Base-by-base conservation (phyloP, 73 alveolate genomes). In the Uronychia setigera region DNA sequence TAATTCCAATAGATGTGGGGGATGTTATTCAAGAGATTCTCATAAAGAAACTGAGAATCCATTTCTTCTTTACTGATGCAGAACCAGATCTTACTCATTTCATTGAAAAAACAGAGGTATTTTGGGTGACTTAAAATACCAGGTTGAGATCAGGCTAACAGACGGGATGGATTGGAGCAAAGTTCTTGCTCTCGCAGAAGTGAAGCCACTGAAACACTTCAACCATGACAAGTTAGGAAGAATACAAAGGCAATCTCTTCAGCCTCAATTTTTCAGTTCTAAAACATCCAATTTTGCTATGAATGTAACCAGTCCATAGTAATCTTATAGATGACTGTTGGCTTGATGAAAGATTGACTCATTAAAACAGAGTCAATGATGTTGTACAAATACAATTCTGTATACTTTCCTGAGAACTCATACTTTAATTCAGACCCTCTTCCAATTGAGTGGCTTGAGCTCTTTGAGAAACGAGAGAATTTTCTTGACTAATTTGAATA, bases 101-200 rank as follows among this genome's bases (percentile, higher is more conserved):
- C 74, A 80, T 92, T 11, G 84, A 86, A 30, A 90, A 92, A 34
- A 92, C 97, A 13, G 93, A 92, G 80, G 89, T 94, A 46, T 11
- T 46, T n/a, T n/a, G n/a, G n/a, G n/a, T 19, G 67, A 46, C 5
- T 19, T 11, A 5, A 11, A 19, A 46, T 19, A 5, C 19, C 67
- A 46, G 67, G 19, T 94, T 26, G 95, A 94, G 80, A 83, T 94
- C 79, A 92, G 98, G 82, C 84, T 94, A 25, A 92, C 96, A 32
- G 94, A 85, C 76, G 98, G 98, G 13, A 83, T 96, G 1, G 92
- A 94, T 57, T 94, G 97, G 96, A 86, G 79, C 58, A 90, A 86
- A 46, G 83, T 78, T 9, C 27, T 88, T 28, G 89, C 89, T 1
- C 29, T 60, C 27, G 94, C 91, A 33, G 35, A 79, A 0, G 86